phyloP scores from a whole-genome alignment of 805 yeast genomes.

The Spathaspora arborariae region DNA sequence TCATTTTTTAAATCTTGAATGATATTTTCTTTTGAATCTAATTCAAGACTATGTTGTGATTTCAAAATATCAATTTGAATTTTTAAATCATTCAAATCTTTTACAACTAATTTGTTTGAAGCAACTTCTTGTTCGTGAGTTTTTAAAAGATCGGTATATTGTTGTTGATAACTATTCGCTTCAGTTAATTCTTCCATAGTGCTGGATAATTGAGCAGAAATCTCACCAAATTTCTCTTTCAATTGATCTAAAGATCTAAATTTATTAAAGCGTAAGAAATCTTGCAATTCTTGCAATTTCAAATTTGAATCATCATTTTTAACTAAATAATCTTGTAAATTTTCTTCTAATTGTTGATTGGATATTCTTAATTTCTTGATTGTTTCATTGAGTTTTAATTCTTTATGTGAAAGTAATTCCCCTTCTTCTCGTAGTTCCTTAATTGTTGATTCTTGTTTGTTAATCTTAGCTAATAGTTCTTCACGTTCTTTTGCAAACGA shows the following conservation, averaged over 20 bases:
- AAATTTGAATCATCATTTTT: slow-evolving; percentile 29
- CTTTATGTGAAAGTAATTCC: slow-evolving; percentile 64
- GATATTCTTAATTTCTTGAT: slow-evolving; percentile 54
- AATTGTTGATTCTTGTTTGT: slow-evolving; percentile 57
- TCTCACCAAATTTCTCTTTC: slow-evolving; percentile 15
- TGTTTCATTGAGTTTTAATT: slow-evolving; percentile 61
- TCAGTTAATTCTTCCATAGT: slow-evolving; percentile 15
- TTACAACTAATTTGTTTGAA: slow-evolving; percentile 15
- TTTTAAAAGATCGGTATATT: slow-evolving; percentile 21
- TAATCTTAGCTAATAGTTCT: slow-evolving; percentile 26
- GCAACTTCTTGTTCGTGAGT: slow-evolving; percentile 20
- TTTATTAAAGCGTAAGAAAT: slow-evolving; percentile 22
- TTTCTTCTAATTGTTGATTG: slow-evolving; percentile 27
- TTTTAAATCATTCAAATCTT: slow-evolving; percentile 26
- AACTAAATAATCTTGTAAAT: slow-evolving; percentile 23
- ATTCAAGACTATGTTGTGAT: slow-evolving; percentile 29
- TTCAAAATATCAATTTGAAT: slow-evolving; percentile 31
- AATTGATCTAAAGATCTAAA: slow-evolving; percentile 28
- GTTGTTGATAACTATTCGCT: slow-evolving; percentile 20
- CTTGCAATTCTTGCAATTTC: slow-evolving; percentile 38
- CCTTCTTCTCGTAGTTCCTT: slow-evolving; percentile 73
- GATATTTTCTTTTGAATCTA: slow-evolving; percentile 29
- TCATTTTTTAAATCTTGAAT: slow-evolving; percentile 27
- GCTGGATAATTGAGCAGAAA: slow-evolving; percentile 11
- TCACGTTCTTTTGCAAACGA: slow-evolving; percentile 9